A percentile compares a stretch with the other conserved stretches of the same genome.
phyloP scores from a whole-genome alignment of 257 asterid species.

The Solanum arcanum region DNA sequence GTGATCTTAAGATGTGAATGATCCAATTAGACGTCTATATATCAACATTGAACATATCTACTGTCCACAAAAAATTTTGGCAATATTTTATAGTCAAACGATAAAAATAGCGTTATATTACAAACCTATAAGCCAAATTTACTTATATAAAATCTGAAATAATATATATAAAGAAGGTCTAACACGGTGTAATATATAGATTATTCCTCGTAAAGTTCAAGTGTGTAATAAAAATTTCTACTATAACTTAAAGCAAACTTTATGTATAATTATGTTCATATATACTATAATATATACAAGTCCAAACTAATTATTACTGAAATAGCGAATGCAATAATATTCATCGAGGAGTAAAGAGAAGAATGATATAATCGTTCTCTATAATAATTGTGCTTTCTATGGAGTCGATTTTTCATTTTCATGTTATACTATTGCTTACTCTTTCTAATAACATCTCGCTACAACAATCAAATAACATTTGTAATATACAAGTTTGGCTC shows the following conservation, averaged over 20 bases:
- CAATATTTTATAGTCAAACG: neutral
- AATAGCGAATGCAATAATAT: no score
- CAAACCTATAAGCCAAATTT: neutral
- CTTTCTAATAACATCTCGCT: neutral
- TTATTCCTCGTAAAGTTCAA: no score
- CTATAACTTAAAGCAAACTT: no score
- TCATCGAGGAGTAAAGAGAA: neutral
- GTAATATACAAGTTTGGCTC: neutral
- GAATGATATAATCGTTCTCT: neutral
- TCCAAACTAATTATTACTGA: neutral
- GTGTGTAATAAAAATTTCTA: neutral
- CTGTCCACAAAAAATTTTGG: neutral
- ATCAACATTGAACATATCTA: neutral
- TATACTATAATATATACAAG: no score
- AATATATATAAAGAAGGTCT: no score
- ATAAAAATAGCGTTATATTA: neutral
- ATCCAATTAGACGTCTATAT: neutral
- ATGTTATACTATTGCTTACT: neutral
- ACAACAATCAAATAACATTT: neutral
- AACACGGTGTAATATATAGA: neutral
- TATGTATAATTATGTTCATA: no score
- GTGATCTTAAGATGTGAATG: neutral
- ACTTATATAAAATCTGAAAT: neutral
- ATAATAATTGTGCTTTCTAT: neutral
- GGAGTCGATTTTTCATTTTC: neutral